phyloP scores from a whole-genome alignment of 805 yeast genomes.

The Ogataea polymorpha region DNA sequence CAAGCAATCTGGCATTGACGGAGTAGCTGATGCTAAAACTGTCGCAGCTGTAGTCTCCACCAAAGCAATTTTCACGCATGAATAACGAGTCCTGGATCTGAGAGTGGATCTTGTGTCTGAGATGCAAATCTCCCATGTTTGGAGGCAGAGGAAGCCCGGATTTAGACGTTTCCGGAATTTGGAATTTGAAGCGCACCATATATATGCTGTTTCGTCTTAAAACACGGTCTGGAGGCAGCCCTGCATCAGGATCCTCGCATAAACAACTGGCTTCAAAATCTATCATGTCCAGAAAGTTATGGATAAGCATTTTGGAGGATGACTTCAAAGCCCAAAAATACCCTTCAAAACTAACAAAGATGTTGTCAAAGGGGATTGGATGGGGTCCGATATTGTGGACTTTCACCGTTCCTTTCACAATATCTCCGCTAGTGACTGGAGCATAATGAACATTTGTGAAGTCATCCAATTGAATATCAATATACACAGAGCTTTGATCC shows the following conservation, averaged over 20 bases:
- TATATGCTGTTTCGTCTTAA: constrained; percentile 15
- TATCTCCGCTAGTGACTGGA: constrained; percentile 15
- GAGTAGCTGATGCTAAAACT: constrained; percentile 17
- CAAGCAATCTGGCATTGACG: constrained; percentile 17
- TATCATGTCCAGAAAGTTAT: constrained; percentile 38
- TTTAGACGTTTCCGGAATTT: constrained; percentile 16
- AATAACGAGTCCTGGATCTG: constrained; percentile 13
- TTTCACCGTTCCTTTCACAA: constrained; percentile 14
- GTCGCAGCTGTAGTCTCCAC: constrained; percentile 7
- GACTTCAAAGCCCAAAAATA: constrained; percentile 25
- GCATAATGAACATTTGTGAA: constrained; percentile 7
- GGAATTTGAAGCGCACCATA: constrained; percentile 16
- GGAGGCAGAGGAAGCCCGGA: constrained; percentile 15
- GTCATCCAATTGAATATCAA: constrained; percentile 31
- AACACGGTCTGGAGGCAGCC: constrained; percentile 18
- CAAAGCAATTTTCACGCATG: constrained; percentile 3
- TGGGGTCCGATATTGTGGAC: constrained; percentile 12
- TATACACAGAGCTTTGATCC: constrained; percentile 19
- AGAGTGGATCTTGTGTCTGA: constrained; percentile 5
- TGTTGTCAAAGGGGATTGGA: constrained; percentile 40
- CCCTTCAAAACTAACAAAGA: constrained; percentile 45
- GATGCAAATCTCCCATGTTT: constrained; percentile 17
- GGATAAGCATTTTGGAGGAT: constrained; percentile 14
- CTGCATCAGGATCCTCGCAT: constrained; percentile 12
- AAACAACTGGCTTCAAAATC: constrained; percentile 31